phyloP scores from a whole-genome alignment of 2,329 filamentous ascomycete species.

The Bipolaris oryzae region DNA sequence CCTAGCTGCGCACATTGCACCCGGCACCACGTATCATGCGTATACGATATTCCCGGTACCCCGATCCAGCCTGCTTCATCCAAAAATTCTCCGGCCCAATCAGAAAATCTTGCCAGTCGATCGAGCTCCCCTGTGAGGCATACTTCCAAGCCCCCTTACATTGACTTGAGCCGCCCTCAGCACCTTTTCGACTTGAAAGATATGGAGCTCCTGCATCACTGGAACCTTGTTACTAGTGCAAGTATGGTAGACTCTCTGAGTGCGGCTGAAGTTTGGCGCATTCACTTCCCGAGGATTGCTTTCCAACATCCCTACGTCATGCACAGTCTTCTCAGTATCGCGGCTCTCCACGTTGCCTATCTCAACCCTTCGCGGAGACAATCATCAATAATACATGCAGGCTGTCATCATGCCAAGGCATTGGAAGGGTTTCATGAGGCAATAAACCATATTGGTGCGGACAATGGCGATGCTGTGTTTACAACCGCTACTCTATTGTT shows the following conservation, averaged over 20 bases:
- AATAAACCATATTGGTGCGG: conserved; percentile 5
- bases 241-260: conserved; percentile 14
- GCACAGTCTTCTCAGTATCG: conserved; percentile 24
- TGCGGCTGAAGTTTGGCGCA: conserved; percentile 20
- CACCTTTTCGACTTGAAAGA: conserved; percentile 8
- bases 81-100: no score
- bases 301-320: conserved; percentile 23
- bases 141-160: neutral
- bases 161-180: no score
- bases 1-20: conserved; percentile 21
- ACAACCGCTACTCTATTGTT: conserved; percentile 20
- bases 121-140: neutral
- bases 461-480: conserved; percentile 23
- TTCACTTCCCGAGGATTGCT: conserved; percentile 17
- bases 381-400: conserved; percentile 9
- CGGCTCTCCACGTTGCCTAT: conserved; percentile 25
- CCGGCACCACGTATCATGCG: conserved; percentile 14
- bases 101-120: no score
- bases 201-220: conserved; percentile 28
- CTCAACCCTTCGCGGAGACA: conserved; percentile 10
- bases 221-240: conserved; percentile 20
- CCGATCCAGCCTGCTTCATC: no score
- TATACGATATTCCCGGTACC: conserved; percentile 1
- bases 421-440: conserved; percentile 20
- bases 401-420: conserved; percentile 18